Percentiles rank a stretch among this genome's conserved stretches.
phyloP scores from a whole-genome alignment of 495 filamentous ascomycete genomes.

The Xylaria acuta region DNA sequence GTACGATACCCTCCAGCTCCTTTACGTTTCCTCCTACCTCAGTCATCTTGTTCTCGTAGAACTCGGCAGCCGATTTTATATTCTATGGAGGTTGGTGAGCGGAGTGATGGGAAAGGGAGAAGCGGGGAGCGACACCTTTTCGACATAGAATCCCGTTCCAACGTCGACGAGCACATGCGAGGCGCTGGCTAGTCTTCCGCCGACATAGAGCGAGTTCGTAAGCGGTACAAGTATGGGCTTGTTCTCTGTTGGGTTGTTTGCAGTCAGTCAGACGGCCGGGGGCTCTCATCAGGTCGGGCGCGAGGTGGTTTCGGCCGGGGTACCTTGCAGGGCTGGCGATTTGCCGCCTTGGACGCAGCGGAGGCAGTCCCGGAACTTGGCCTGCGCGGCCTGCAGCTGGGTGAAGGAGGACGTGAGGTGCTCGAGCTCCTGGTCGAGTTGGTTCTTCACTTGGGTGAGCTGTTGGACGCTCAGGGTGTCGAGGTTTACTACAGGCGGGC shows the following conservation, averaged over 20 bases:
- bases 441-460: slow-evolving; percentile 78
- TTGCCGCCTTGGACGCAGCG: slow-evolving; percentile 67
- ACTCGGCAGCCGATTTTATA: slow-evolving; percentile 75
- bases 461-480: slow-evolving; percentile 58
- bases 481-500: slow-evolving; percentile 41
- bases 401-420: slow-evolving; percentile 88
- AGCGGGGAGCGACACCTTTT: slow-evolving; percentile 67
- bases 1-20: slow-evolving; percentile 85
- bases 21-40: slow-evolving; percentile 78
- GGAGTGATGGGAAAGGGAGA: neutral
- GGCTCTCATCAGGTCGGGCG: neutral
- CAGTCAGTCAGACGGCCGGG: neutral
- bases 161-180: slow-evolving; percentile 92
- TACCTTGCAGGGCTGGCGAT: slow-evolving; percentile 45
- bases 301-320: neutral
- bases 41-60: slow-evolving; percentile 86
- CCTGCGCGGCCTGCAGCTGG: slow-evolving; percentile 86
- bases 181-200: slow-evolving; percentile 76
- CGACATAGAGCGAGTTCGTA: slow-evolving; percentile 92
- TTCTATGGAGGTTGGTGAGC: slow-evolving; percentile 49
- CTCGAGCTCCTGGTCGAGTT: slow-evolving; percentile 92
- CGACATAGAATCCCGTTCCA: slow-evolving; percentile 94
- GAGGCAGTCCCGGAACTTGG: slow-evolving; percentile 91
- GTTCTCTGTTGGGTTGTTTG: slow-evolving; percentile 37
- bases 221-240: slow-evolving; percentile 86